Percentiles rank a stretch among this genome's conserved stretches.
phyloP scores from a whole-genome alignment of 441 rosid genomes.

The Pelargonium australe region DNA sequence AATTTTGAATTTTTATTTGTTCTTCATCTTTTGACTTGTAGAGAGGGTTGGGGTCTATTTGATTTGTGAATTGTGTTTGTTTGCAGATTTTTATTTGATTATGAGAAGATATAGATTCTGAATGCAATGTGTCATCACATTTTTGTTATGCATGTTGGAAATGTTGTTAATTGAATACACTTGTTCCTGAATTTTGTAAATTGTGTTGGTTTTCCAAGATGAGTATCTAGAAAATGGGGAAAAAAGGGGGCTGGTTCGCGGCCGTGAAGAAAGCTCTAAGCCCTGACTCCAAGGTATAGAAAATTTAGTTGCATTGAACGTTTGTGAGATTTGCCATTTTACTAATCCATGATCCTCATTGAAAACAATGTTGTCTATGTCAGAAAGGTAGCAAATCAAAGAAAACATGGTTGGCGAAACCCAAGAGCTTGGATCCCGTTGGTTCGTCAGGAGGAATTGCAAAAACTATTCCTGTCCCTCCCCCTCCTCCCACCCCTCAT shows the following conservation, averaged over 20 bases:
- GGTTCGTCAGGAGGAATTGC: slow-evolving; percentile 29
- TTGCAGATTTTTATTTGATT: not conserved
- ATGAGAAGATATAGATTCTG: not conserved
- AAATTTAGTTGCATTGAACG: too few relatives aligned
- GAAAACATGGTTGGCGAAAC: slow-evolving; percentile 28
- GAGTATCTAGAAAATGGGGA: slow-evolving; percentile 54
- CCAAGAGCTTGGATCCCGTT: slow-evolving; percentile 32
- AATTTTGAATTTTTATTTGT: not conserved
- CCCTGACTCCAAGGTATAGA: slow-evolving; percentile 45
- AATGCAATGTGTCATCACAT: not conserved
- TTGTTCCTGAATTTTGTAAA: not conserved
- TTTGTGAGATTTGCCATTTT: too few relatives aligned
- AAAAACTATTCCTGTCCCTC: not conserved
- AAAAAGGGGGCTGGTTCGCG: slow-evolving; percentile 63
- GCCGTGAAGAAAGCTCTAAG: slow-evolving; percentile 64
- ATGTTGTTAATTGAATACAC: not conserved
- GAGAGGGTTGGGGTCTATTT: too few relatives aligned
- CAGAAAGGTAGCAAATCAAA: not conserved
- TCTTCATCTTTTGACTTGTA: not conserved
- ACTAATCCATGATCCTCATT: not conserved
- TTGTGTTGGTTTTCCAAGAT: slow-evolving; percentile 16
- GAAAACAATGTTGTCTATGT: not conserved
- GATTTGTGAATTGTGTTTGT: not conserved
- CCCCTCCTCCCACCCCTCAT: not conserved
- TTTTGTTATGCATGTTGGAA: not conserved